A percentile compares a stretch with the other conserved stretches of the same genome.
Evolutionary conservation across 257 asterid species (phyloP).

Genomic region (Anisodus acutangulus): DNA sequence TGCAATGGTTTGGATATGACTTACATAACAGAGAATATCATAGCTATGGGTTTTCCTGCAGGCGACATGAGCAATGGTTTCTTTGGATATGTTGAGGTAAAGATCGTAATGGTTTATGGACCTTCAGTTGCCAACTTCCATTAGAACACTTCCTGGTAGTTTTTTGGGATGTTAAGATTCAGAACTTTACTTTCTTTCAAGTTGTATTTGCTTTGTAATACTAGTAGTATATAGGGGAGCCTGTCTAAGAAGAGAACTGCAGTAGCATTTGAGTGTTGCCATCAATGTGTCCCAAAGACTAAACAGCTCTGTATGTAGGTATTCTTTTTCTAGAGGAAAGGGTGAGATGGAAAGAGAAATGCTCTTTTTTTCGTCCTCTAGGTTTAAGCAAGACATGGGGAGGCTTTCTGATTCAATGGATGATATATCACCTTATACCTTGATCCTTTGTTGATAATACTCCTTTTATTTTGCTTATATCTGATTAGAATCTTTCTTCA

Average conservation of each 20-base stretch:
- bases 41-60: slow-evolving; percentile 99
- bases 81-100: slow-evolving; percentile 96
- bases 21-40: slow-evolving; percentile 66
- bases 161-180: slow-evolving; percentile 24
- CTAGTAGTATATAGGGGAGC: neutral
- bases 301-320: neutral
- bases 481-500: neutral
- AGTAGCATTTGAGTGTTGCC: neutral
- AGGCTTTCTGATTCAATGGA: slow-evolving; percentile 9
- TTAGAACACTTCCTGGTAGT: neutral
- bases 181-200: neutral
- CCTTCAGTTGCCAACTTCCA: slow-evolving; percentile 10
- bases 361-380: neutral
- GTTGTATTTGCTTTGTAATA: neutral
- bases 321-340: neutral
- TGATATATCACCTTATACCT: neutral
- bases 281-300: slow-evolving; percentile 48
- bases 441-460: neutral
- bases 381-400: neutral
- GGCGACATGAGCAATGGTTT: slow-evolving; percentile 97
- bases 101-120: neutral
- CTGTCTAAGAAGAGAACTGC: neutral
- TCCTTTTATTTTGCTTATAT: neutral
- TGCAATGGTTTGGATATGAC: slow-evolving; percentile 96
- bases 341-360: neutral